Percentiles rank a stretch among this genome's conserved stretches.
Evolutionary conservation across 2,329 filamentous ascomycete genomes (phyloP).

Genomic region (Eutypella sp.): DNA sequence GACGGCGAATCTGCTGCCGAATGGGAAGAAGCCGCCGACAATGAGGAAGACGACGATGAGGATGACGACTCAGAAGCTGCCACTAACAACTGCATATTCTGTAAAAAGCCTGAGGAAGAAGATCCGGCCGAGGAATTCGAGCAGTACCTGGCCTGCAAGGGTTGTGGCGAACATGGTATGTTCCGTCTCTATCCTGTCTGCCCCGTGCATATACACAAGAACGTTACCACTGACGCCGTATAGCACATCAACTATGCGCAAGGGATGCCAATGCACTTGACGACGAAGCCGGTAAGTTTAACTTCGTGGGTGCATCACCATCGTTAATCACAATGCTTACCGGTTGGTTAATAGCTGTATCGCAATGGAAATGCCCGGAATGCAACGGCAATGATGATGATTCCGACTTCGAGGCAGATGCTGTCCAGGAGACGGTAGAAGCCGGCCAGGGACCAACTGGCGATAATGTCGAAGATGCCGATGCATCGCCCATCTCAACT

Average conservation of each 20-base stretch:
- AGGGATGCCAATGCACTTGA: slow-evolving; percentile 62
- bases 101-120: slow-evolving; percentile 32
- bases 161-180: slow-evolving; percentile 81
- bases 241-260: slow-evolving; percentile 90
- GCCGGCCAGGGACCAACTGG: slow-evolving; percentile 24
- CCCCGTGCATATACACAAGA: slow-evolving; percentile 10
- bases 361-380: slow-evolving; percentile 48
- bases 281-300: slow-evolving; percentile 56
- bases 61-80: slow-evolving; percentile 28
- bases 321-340: slow-evolving; percentile 17
- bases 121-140: slow-evolving; percentile 67
- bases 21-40: slow-evolving; percentile 24
- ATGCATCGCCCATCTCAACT: slow-evolving; percentile 33
- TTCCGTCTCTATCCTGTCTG: slow-evolving; percentile 19
- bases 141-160: slow-evolving; percentile 67
- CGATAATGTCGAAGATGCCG: slow-evolving; percentile 27
- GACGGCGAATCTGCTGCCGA: slow-evolving; percentile 25
- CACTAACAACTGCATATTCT: slow-evolving; percentile 19
- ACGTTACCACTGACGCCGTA: slow-evolving; percentile 37
- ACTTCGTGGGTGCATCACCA: neutral
- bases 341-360: slow-evolving; percentile 28
- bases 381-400: slow-evolving; percentile 32
- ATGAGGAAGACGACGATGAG: slow-evolving; percentile 28
- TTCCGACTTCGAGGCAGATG: slow-evolving; percentile 25
- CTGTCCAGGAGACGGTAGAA: slow-evolving; percentile 18